Conservation (phyloP, 306 rosid species). For the Spatholobus suberectus region DNA sequence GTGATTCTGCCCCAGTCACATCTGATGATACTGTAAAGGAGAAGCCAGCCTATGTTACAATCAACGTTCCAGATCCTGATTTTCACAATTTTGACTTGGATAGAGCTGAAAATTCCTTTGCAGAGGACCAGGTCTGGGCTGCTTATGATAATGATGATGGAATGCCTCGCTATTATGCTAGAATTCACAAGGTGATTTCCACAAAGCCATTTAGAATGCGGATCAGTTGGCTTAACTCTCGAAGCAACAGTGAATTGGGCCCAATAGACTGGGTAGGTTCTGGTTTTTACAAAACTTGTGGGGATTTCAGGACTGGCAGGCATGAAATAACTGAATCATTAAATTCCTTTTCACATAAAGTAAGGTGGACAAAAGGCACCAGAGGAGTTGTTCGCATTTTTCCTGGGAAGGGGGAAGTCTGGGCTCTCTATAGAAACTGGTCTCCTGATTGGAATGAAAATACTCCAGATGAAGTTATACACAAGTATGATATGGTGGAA, state of each 20-base stretch:
- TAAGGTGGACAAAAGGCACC: slow-evolving; percentile 68
- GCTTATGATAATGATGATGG: slow-evolving; percentile 84
- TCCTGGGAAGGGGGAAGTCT: slow-evolving; percentile 73
- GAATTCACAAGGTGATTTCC: slow-evolving; percentile 77
- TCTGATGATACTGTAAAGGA: slow-evolving; percentile 33
- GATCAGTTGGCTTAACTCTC: slow-evolving; percentile 87
- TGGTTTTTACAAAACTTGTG: slow-evolving; percentile 84
- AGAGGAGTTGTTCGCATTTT: slow-evolving; percentile 69
- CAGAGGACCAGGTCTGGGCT: slow-evolving; percentile 88
- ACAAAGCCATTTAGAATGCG: slow-evolving; percentile 71
- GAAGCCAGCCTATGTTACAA: slow-evolving; percentile 38
- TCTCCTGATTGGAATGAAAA: slow-evolving; percentile 65
- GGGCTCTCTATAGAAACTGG: slow-evolving; percentile 89
- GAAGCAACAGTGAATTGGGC: slow-evolving; percentile 78
- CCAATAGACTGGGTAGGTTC: slow-evolving; percentile 79
- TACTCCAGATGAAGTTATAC: slow-evolving; percentile 66
- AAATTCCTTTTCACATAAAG: slow-evolving; percentile 79
- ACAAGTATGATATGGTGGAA: slow-evolving; percentile 89
- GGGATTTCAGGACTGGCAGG: slow-evolving; percentile 75
- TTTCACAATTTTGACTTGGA: slow-evolving; percentile 90
- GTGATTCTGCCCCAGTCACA: slow-evolving; percentile 37
- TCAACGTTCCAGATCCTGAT: slow-evolving; percentile 81
- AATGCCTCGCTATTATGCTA: slow-evolving; percentile 90
- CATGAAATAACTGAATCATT: slow-evolving; percentile 57
- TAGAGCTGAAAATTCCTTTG: slow-evolving; percentile 68